phyloP scores from a whole-genome alignment of 176 grass and related monocot species.

The Lolium perenne region DNA sequence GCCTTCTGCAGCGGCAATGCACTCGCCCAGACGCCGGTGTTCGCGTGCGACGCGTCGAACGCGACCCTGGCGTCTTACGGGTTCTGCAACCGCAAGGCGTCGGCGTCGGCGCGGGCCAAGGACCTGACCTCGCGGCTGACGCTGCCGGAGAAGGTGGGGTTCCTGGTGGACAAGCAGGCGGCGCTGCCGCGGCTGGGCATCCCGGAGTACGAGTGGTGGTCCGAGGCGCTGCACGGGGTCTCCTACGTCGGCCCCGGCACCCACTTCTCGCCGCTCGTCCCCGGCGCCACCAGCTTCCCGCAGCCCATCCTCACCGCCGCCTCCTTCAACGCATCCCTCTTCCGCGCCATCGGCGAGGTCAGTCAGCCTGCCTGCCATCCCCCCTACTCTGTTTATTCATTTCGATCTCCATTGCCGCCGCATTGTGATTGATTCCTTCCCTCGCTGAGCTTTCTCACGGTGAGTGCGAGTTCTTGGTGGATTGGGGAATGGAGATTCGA shows the following conservation, averaged over 20 bases:
- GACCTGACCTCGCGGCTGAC: conserved; percentile 73
- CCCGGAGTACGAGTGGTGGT: conserved; percentile 97
- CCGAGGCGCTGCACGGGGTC: conserved; percentile 94
- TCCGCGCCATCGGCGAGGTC: conserved; percentile 82
- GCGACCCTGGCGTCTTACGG: conserved; percentile 48
- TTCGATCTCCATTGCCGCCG: conserved; percentile 27
- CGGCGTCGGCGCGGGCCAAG: conserved; percentile 46
- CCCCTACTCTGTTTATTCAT: not conserved
- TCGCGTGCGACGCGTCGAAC: conserved; percentile 84
- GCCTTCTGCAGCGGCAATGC: not conserved
- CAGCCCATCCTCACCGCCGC: conserved; percentile 90
- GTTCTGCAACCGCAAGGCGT: conserved; percentile 69
- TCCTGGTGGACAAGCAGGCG: conserved; percentile 75
- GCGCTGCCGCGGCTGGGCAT: conserved; percentile 81
- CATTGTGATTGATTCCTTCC: conserved; percentile 33
- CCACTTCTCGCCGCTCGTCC: conserved; percentile 66
- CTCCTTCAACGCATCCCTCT: conserved; percentile 86
- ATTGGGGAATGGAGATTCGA: conserved; percentile 8
- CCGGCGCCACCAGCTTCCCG: conserved; percentile 94
- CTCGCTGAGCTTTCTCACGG: not conserved
- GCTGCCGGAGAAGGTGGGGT: conserved; percentile 85
- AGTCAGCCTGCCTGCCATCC: not conserved
- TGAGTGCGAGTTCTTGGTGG: not conserved
- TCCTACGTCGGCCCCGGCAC: conserved; percentile 88
- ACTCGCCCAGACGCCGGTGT: conserved; percentile 60